Evolutionary conservation across 306 rosid genomes (phyloP), one percentile per base, ranked within the genome.

Genomic region (Cyclanthera cordifolia): DNA sequence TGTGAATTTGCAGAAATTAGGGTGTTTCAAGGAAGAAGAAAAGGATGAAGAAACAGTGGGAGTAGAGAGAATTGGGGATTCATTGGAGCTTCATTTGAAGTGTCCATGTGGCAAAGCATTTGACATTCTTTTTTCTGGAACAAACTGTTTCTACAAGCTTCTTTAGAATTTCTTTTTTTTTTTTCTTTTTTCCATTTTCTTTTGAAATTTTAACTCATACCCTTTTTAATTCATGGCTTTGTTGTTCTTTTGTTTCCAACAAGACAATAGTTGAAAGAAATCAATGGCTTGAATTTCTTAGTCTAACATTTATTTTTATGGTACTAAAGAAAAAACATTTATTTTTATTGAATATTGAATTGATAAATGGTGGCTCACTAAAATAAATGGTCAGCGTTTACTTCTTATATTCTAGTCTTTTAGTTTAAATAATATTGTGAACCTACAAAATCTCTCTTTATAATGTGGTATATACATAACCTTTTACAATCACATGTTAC

Each of bases 31-130:
- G 23, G 74, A 56, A 3, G 47, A 45, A 27, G 75, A 28, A n/a
- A n/a, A n/a, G 2, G 64, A 50, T 5, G 75, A 72, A 58, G 75
- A 57, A 72, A 25, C 30, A 4, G 75, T 72, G 24, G 68, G 68
- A 6, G 75, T 72, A 21, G 75, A 72, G 14, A 57, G 68, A 1
- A 69, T 57, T n/a, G 75, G 68, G 0, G 75, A 72, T 49, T 57
- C 75, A 19, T 46, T 72, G 51, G 24, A 21, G 47, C 27, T 72
- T 57, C 57, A 9, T 7, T 47, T 72, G 46, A 72, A 58, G 54
- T 72, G 75, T 13, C 25, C 68, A 8, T 58, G 75, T 47, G 56
- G 69, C 5, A 72, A 47, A 47, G 32, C 28, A 46, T 72, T 51
- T 2, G 50, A 57, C 8, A 72, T 72, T 23, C 67, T 72, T 47